Percentiles rank a stretch among this genome's conserved stretches.
Evolutionary conservation across 306 rosid species (phyloP).

Genomic region (Malus sieversii): DNA sequence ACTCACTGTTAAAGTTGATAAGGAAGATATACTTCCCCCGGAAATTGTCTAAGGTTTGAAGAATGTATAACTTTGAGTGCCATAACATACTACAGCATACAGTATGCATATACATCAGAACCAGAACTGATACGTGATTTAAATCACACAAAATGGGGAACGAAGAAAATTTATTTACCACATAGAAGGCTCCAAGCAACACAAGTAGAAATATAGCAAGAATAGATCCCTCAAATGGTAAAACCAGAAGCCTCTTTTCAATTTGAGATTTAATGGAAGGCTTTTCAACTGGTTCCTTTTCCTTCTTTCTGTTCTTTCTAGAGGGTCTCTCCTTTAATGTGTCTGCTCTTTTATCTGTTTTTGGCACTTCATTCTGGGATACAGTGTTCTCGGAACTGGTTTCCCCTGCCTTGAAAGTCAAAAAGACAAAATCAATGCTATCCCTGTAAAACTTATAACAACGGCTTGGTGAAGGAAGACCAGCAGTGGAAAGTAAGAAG

Average conservation of each 20-base stretch:
- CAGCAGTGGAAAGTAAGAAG: conserved; percentile 10
- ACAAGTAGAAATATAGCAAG: conserved; percentile 76
- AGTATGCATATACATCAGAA: neutral
- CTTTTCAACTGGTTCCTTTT: conserved; percentile 71
- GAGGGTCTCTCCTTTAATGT: conserved; percentile 70
- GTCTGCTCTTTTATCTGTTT: conserved; percentile 61
- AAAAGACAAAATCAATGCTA: conserved; percentile 18
- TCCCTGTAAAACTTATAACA: conserved; percentile 15
- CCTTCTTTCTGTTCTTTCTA: conserved; percentile 71
- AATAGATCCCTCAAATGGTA: conserved; percentile 81
- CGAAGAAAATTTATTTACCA: conserved; percentile 46
- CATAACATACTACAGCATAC: neutral
- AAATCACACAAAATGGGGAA: conserved; percentile 5
- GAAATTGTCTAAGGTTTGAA: neutral
- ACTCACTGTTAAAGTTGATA: neutral
- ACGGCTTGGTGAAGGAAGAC: conserved; percentile 12
- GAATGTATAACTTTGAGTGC: conserved; percentile 11
- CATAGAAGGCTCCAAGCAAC: conserved; percentile 93
- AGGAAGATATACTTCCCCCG: too few species aligned
- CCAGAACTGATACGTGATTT: neutral
- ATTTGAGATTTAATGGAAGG: conserved; percentile 52
- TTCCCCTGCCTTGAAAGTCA: conserved; percentile 54
- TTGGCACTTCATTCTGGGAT: conserved; percentile 39
- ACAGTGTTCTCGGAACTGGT: conserved; percentile 42
- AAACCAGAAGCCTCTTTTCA: conserved; percentile 83